A percentile compares a stretch with the other conserved stretches of the same genome.
Evolutionary conservation across 2,329 filamentous ascomycete genomes (phyloP).

Genomic region (Bipolaris zeicola): DNA sequence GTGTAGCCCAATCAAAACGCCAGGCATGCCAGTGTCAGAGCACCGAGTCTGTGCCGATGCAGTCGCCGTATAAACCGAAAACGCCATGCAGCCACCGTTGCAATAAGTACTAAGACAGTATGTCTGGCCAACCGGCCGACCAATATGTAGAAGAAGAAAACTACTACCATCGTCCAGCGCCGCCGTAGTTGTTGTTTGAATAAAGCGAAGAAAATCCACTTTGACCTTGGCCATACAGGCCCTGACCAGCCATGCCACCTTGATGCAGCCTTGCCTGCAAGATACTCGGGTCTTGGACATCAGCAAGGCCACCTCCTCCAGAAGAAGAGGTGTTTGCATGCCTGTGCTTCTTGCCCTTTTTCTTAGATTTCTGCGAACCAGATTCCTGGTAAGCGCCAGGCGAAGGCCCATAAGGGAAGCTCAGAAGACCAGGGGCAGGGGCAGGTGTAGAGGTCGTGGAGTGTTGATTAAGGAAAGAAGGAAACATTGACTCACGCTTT

Average conservation of each 20-base stretch:
- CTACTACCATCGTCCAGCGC: slow-evolving; percentile 47
- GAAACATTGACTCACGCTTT: slow-evolving; percentile 99
- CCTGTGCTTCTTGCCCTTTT: slow-evolving; percentile 99
- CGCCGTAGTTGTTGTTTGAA: slow-evolving; percentile 60
- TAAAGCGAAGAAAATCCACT: slow-evolving; percentile 95
- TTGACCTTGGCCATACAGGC: slow-evolving; percentile 84
- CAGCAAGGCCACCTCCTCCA: slow-evolving; percentile 97
- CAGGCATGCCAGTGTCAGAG: slow-evolving; percentile 43
- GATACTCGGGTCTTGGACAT: slow-evolving; percentile 99
- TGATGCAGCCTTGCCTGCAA: slow-evolving; percentile 97
- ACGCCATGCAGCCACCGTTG: slow-evolving; percentile 47
- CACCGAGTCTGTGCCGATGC: slow-evolving; percentile 47
- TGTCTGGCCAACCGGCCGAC: slow-evolving; percentile 32
- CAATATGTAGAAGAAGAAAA: slow-evolving; percentile 42
- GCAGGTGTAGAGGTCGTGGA: slow-evolving; percentile 81
- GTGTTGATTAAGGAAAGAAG: slow-evolving; percentile 87
- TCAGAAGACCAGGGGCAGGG: slow-evolving; percentile 89
- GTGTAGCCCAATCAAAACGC: slow-evolving; percentile 43
- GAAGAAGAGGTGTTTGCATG: slow-evolving; percentile 99
- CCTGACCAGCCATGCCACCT: slow-evolving; percentile 80
- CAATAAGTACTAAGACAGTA: slow-evolving; percentile 41
- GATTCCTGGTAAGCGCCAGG: slow-evolving; percentile 87
- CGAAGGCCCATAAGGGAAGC: slow-evolving; percentile 87
- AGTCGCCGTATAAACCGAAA: slow-evolving; percentile 43
- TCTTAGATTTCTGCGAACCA: slow-evolving; percentile 93